phyloP scores from a whole-genome alignment of 2,329 filamentous ascomycete species.

The Beauveria varroae region DNA sequence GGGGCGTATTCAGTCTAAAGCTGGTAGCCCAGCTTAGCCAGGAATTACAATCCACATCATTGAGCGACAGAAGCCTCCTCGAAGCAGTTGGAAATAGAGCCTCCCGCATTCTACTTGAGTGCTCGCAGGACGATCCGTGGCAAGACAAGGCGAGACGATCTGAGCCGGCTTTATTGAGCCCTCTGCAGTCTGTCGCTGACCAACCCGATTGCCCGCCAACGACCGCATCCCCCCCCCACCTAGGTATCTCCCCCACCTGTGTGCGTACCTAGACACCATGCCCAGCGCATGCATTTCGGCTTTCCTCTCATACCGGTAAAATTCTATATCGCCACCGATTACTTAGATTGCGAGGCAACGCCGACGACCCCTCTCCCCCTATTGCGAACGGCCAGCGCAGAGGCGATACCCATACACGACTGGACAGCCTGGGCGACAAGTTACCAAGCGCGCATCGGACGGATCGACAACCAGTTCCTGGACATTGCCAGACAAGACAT shows the following conservation, averaged over 20 bases:
- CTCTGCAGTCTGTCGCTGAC: slow-evolving; percentile 1
- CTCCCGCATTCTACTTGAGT: not conserved
- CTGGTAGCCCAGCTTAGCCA: not conserved
- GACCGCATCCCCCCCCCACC: not conserved
- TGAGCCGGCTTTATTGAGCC: not conserved
- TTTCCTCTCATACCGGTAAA: not conserved
- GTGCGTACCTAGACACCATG: not conserved
- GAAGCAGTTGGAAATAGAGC: not conserved
- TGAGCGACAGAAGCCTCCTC: not conserved
- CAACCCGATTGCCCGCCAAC: not conserved
- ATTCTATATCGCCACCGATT: not conserved
- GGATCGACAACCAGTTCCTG: not conserved
- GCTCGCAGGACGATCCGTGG: not conserved
- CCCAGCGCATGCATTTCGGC: not conserved
- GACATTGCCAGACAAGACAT: slow-evolving; percentile 10
- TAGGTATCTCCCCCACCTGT: not conserved
- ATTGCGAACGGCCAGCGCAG: not conserved
- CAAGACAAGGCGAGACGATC: not conserved
- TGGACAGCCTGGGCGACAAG: not conserved
- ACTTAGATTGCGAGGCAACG: not conserved
- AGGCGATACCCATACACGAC: not conserved
- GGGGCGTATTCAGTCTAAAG: not conserved
- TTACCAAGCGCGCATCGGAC: not conserved
- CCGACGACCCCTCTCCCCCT: not conserved
- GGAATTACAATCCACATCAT: not conserved